Base-by-base conservation (phyloP, 2,329 filamentous ascomycete genomes). In the Botryotinia calthae region DNA sequence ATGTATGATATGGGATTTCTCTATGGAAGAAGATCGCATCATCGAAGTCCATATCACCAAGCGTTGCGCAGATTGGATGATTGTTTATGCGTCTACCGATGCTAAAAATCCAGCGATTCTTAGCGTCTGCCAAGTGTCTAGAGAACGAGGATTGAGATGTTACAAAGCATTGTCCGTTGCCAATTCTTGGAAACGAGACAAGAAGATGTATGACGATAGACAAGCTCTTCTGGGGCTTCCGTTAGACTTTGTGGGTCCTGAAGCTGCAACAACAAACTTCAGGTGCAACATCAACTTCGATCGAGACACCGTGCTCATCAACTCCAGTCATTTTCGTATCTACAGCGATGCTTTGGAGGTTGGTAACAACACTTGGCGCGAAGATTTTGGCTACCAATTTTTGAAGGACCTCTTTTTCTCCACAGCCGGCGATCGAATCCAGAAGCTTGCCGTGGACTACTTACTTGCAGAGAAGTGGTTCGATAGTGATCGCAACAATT, bases 371-470 rank as follows among this genome's bases (percentile, higher is more conserved):
- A 67, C 64, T 22, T 67, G 64, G 64, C 64, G 48, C 16, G 48
- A 67, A 40, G 46, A 10, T 16, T 40, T 67, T n/a, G 64, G 64
- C 3, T 67, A 67, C 25, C 64, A 67, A 42, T 67, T 67, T 7
- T 28, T 67, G 9, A 67, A 67, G 16, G 48, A 67, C 12, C 2
- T 67, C 0, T 67, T 28, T 8, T 67, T 56, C 25, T 67, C 64
- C 1, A 18, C 64, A 16, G 64, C 25, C 28, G 64, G 48, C 16
- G 34, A 67, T 25, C 34, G 4, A n/a, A 28, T 67, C 9, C 25
- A 67, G 14, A 67, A 18, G 10, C 46, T 67, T 9, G 64, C 64
- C 12, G n/a, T 67, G 2, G 64, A 67, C 34, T 67, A 67, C 16
- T 22, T 10, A 1, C 4, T 67, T 8, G 64, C 64, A 28, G 64